Evolutionary conservation across 2,329 filamentous ascomycete species (phyloP), one percentile per base, ranked within the genome.

Genomic region (Paecilomyces sp.): DNA sequence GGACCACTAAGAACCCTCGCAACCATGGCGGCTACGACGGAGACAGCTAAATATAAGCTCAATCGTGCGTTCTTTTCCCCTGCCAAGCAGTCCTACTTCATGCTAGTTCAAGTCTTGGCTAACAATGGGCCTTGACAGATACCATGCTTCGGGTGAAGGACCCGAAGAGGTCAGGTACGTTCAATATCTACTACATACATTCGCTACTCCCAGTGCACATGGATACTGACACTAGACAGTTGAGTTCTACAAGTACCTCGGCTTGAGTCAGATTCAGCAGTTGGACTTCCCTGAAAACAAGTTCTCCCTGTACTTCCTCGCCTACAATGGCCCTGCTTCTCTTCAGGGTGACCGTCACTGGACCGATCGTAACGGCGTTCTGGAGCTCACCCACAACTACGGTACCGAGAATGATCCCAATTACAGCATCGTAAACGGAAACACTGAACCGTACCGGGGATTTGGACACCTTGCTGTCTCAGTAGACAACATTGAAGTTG

Each of bases 251-350:
- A 88, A 96, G 73, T 90, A 91, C 75, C 84, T 99, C 18, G 94
- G 94, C 68, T 87, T 97, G 84, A 92, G 83, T 71, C 77, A 92
- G 63, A 84, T 97, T 75, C 86, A 90, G 70, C 90, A 92, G 77
- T 82, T 94, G 54, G 81, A 88, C 63, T 90, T 91, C 71, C 89
- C 92, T 13, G 92, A 96, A 61, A 86, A 85, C 75, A 96, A 95
- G 72, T 97, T 97, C 76, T 91, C 94, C 69, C 85, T 97, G 30
- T 97, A 97, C 82, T 97, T 97, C 79, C 83, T 99, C 61, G 92
- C 88, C 61, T 97, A 95, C 78, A 88, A 96, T 72, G 84, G 85
- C 33, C 85, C 91, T 9, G 81, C 84, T 41, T 89, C 93, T 13
- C 79, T 85, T n/a, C 94, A 90, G 9, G 80, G 84, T 60, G 89